Evolutionary conservation across 129 eudicot species (phyloP).

Genomic region (Lonicera japonica): DNA sequence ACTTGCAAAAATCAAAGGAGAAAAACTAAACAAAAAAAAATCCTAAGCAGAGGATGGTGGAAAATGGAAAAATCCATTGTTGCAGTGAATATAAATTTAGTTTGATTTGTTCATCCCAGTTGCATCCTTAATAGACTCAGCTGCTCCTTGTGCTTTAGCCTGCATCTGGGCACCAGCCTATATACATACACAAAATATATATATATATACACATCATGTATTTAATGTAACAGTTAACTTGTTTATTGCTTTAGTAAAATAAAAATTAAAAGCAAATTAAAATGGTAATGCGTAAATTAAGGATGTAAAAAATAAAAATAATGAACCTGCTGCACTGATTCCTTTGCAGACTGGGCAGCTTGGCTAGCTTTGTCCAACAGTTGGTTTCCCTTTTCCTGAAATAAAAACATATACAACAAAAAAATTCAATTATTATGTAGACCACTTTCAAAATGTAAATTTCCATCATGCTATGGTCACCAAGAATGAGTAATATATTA

Average conservation of each 20-base stretch:
- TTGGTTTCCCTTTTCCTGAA: constrained; percentile 13
- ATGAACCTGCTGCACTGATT: constrained; percentile 15
- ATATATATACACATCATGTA: background rate
- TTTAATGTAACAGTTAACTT: too few species aligned
- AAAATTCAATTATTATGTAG: too few species aligned
- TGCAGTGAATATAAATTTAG: too few species aligned
- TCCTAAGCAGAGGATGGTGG: background rate
- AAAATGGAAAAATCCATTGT: background rate
- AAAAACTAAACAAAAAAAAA: background rate
- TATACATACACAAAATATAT: background rate
- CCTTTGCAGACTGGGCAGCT: constrained; percentile 17
- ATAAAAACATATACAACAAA: background rate
- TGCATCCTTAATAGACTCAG: constrained; percentile 11
- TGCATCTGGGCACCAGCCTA: constrained; percentile 13
- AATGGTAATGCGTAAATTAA: background rate
- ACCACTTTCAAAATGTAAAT: too few species aligned
- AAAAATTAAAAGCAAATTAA: background rate
- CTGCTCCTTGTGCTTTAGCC: constrained; percentile 12
- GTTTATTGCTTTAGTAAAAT: too few species aligned
- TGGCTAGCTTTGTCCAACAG: constrained; percentile 15
- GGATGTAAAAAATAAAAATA: background rate
- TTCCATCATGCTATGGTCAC: too few species aligned
- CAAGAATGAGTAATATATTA: too few species aligned
- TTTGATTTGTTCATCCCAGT: constrained; percentile 4
- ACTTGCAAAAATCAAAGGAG: background rate